phyloP scores from a whole-genome alignment of 164 flowering plant species.

The Kalanchoe fedtschenkoi region DNA sequence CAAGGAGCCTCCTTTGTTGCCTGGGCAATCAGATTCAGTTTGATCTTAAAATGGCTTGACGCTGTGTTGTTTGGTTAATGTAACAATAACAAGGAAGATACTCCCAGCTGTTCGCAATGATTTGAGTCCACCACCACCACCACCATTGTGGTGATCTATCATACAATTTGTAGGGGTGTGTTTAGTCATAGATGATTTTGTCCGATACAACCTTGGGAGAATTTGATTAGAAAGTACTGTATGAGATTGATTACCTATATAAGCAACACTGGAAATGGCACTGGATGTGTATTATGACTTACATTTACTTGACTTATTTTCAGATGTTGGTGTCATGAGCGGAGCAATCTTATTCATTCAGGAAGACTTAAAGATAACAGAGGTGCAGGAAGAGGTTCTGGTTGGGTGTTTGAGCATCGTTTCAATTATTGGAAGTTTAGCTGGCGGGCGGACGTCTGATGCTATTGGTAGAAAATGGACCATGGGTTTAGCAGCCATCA shows the following conservation, averaged over 20 bases:
- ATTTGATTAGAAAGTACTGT: too few relatives aligned
- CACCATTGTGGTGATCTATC: too few relatives aligned
- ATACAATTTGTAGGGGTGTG: too few relatives aligned
- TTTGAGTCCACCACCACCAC: too few relatives aligned
- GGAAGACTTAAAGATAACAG: conserved; percentile 72
- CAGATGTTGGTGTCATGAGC: conserved; percentile 98
- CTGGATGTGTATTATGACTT: background rate
- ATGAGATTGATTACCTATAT: too few relatives aligned
- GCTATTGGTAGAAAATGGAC: conserved; percentile 92
- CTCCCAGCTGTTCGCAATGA: too few relatives aligned
- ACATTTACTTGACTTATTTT: conserved; percentile 11
- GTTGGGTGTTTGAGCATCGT: conserved; percentile 69
- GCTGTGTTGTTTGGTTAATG: too few relatives aligned
- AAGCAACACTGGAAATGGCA: background rate
- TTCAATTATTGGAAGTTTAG: conserved; percentile 84
- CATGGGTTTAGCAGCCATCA: conserved; percentile 71
- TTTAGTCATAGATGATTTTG: too few relatives aligned
- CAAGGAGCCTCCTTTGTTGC: background rate
- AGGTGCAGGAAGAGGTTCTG: conserved; percentile 77
- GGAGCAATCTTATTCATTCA: conserved; percentile 87
- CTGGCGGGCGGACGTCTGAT: conserved; percentile 78
- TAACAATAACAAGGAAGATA: too few relatives aligned
- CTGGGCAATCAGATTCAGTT: too few relatives aligned
- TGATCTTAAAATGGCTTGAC: too few relatives aligned
- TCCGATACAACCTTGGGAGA: too few relatives aligned